Base-by-base conservation (phyloP, 495 filamentous ascomycete species). In the Paragyromitra xinjiangensis region DNA sequence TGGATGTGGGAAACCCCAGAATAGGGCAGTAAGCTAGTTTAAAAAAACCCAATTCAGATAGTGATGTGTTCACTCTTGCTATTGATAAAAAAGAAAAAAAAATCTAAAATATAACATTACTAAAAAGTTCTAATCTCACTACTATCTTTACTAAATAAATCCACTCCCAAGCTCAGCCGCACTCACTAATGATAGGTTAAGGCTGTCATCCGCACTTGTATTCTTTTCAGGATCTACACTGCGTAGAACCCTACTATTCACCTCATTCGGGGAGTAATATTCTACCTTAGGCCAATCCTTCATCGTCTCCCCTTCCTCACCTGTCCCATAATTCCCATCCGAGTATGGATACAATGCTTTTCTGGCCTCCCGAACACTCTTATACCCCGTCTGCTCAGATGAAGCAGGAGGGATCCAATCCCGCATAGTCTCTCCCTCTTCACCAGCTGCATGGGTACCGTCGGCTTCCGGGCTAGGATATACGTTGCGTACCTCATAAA, bases 221-320 rank as follows among this genome's bases (percentile, higher is more conserved):
- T 26, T 22, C 53, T 26, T 22, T 8, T 24, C 53, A 3, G 12
- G 8, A 26, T 29, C 53, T 3, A 24, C 1, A 56, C 53, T 5
- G 16, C 48, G 14, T 22, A 8, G 19, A 29, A n/a, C 9, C 4
- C 14, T 8, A 53, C 3, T 22, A 0, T 24, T 12, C 9, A 39
- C 50, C 22, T 69, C 56, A 51, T 34, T 53, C 9, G 67, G 26
- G 19, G 39, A 22, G 22, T 48, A 56, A 48, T 40, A 65, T 16
- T 16, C 63, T 0, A 44, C 50, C 19, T 22, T 26, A 9, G 16
- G 6, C 69, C 59, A 76, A 34, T 72, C 68, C 45, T 48, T 39
- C 73, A 76, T 76, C n/a, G 59, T 63, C 19, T 76, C 73, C 9
- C 68, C 73, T 24, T 71, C 59, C 40, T 76, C 73, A 0, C 68